A percentile compares a stretch with the other conserved stretches of the same genome.
These are phyloP conservation scores for Glycine tomentella DNA, from an alignment of 306 rosid species.

Conservation along the genomic window DNA sequence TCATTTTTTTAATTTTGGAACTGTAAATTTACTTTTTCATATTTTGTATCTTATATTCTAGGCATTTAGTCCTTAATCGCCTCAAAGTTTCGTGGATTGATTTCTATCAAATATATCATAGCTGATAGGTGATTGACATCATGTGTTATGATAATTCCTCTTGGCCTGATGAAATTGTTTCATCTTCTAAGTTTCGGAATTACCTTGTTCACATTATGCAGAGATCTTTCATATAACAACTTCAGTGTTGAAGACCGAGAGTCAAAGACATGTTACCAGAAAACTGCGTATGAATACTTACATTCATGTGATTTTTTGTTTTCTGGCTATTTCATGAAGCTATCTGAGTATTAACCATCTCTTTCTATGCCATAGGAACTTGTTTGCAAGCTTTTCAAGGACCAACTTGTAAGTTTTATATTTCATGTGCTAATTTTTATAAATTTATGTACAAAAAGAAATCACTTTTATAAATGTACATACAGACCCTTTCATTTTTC, in stretches of 20 bases:
- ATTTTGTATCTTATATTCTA: neutral
- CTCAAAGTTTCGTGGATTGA: neutral
- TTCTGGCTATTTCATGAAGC: neutral
- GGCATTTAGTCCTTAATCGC: slow-evolving; percentile 4
- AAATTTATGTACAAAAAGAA: no score
- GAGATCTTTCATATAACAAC: slow-evolving; percentile 71
- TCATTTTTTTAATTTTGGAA: neutral
- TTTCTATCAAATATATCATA: neutral
- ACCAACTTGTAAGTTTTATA: slow-evolving; percentile 59
- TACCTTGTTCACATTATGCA: slow-evolving; percentile 16
- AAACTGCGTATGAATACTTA: slow-evolving; percentile 49
- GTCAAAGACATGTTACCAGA: slow-evolving; percentile 20
- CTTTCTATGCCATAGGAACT: slow-evolving; percentile 51
- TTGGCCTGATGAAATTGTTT: neutral
- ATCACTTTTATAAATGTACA: no score
- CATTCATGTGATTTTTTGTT: neutral
- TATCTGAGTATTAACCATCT: slow-evolving; percentile 5
- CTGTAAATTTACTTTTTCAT: neutral
- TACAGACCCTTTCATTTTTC: neutral
- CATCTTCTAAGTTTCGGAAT: slow-evolving; percentile 13
- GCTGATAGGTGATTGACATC: neutral
- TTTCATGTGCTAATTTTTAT: neutral
- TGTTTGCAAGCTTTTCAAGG: slow-evolving; percentile 62
- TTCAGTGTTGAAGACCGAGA: slow-evolving; percentile 25
- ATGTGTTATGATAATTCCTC: neutral